These are phyloP conservation scores for Kappamyces sp. DNA, from an alignment of 192 early-diverging fungal genomes.

Conservation along the genomic window DNA sequence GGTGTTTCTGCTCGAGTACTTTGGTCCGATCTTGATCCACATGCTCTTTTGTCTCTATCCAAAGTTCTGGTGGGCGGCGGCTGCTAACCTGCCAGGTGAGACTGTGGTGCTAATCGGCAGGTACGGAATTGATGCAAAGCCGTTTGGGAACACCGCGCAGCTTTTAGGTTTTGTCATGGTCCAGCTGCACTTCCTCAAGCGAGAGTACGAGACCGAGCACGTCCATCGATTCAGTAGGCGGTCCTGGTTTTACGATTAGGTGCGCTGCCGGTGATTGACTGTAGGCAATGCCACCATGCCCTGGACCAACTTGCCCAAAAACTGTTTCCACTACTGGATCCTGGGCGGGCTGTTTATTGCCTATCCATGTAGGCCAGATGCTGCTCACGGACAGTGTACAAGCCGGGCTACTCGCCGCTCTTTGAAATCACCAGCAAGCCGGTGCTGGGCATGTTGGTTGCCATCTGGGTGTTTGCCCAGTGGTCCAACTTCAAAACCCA, in stretches of 20 bases:
- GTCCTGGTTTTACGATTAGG: no score
- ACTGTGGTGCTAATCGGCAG: no score
- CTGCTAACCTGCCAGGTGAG: no score
- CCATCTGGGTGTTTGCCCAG: slow-evolving; percentile 67
- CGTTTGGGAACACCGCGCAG: no score
- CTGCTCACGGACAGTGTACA: no score
- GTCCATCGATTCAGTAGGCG: slow-evolving; percentile 86
- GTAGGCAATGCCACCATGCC: slow-evolving; percentile 88
- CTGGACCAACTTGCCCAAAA: slow-evolving; percentile 88
- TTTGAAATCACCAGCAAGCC: slow-evolving; percentile 33
- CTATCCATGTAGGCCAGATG: no score
- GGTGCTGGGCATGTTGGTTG: slow-evolving; percentile 35
- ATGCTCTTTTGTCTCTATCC: slow-evolving; percentile 75
- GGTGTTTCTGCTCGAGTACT: slow-evolving; percentile 90
- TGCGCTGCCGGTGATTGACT: no score
- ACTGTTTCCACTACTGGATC: slow-evolving; percentile 90
- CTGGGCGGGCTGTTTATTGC: slow-evolving; percentile 78
- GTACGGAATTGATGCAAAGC: no score
- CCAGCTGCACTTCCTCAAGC: slow-evolving; percentile 84
- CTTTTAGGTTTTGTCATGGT: slow-evolving; percentile 62
- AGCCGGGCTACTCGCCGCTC: slow-evolving; percentile 62
- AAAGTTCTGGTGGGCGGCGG: no score
- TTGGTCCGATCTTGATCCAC: slow-evolving; percentile 84
- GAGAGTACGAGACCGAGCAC: slow-evolving; percentile 87
- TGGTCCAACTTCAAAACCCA: slow-evolving; percentile 81